Percentiles rank a stretch among this genome's conserved stretches.
Evolutionary conservation across 345 rosid species (phyloP).

Genomic region (Lepidium sativum): DNA sequence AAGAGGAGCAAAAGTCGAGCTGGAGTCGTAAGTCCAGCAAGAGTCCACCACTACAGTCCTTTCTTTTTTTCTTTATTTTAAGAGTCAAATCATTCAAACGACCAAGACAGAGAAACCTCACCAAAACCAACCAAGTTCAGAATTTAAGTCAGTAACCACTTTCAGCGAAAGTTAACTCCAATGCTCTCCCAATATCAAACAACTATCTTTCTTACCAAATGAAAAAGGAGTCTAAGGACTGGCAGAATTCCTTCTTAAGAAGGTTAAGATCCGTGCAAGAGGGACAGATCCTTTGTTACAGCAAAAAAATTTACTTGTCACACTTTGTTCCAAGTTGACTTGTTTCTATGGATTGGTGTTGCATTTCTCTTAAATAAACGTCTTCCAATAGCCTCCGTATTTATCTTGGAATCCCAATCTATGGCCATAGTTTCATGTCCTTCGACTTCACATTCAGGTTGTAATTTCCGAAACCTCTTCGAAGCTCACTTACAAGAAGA

Average conservation of each 20-base stretch:
- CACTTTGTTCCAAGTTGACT: not conserved
- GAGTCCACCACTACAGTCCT: slow-evolving; percentile 12
- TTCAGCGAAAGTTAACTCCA: not conserved
- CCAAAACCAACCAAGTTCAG: not conserved
- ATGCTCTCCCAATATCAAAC: not conserved
- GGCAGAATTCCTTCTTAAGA: not conserved
- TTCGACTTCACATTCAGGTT: not conserved
- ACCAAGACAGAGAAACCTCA: not conserved
- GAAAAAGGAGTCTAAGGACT: not conserved
- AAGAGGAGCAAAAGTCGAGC: not conserved
- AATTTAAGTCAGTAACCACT: not conserved
- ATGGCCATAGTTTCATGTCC: not conserved
- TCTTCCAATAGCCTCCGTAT: not conserved
- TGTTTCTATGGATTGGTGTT: not conserved
- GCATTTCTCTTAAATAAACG: not conserved
- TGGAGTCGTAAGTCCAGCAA: slow-evolving; percentile 19
- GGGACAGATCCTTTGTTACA: not conserved
- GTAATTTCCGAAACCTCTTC: not conserved
- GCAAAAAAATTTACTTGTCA: not conserved
- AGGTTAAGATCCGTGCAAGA: not conserved
- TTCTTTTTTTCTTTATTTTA: not conserved
- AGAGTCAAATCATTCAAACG: slow-evolving; percentile 7
- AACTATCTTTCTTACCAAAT: not conserved
- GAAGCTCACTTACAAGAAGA: not conserved
- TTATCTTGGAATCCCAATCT: not conserved